Percentiles rank a stretch among this genome's conserved stretches.
Evolutionary conservation across 305 asterid genomes (phyloP).

Genomic region (Fraxinus greggii): DNA sequence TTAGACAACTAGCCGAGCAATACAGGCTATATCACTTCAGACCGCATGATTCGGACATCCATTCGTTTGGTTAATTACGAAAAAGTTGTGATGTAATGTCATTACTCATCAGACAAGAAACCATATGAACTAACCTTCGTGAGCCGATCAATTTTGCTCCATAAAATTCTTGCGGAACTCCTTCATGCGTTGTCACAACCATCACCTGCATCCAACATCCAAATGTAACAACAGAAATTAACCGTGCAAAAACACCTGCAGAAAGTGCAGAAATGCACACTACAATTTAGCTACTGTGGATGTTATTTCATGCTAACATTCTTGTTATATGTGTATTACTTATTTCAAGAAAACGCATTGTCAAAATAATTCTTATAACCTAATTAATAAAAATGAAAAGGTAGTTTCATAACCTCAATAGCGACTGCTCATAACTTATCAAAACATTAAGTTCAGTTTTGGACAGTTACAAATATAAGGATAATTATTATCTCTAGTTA

Average conservation of each 20-base stretch:
- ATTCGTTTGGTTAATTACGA: background rate
- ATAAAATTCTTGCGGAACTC: slow-evolving; percentile 87
- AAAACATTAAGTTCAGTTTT: background rate
- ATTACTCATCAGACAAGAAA: slow-evolving; percentile 11
- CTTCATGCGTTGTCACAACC: slow-evolving; percentile 99
- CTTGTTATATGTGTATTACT: background rate
- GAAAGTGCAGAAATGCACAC: background rate
- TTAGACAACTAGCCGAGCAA: background rate
- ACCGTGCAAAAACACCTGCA: background rate
- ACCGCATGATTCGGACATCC: background rate
- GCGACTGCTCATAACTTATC: background rate
- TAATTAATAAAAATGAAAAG: background rate
- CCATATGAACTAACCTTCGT: slow-evolving; percentile 50
- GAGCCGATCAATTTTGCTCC: slow-evolving; percentile 97
- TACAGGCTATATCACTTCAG: background rate
- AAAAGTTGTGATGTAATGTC: background rate
- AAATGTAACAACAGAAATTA: slow-evolving; percentile 19
- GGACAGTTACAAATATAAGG: background rate
- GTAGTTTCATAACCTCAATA: background rate
- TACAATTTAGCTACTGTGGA: background rate
- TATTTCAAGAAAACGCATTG: background rate
- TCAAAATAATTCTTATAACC: background rate
- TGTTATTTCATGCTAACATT: background rate
- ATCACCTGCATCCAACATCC: slow-evolving; percentile 59
- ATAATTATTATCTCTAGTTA: background rate